Evolutionary conservation across 768 basidiomycete species (phyloP).

Genomic region (Albatrellus ellisii): DNA sequence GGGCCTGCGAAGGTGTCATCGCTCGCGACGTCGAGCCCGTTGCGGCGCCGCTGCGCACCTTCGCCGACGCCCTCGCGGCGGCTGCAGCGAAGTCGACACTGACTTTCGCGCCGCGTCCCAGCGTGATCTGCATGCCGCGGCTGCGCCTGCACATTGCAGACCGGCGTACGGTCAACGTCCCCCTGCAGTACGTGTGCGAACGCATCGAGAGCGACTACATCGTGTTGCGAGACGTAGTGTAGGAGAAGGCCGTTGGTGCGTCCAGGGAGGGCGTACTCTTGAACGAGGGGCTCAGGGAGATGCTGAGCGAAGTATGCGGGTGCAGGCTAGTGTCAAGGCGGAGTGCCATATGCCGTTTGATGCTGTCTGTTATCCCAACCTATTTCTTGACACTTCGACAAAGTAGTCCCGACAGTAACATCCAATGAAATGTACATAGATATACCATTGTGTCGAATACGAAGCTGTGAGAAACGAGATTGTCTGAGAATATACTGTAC

Average conservation of each 20-base stretch:
- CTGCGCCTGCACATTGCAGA: slow-evolving; percentile 74
- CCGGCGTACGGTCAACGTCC: slow-evolving; percentile 59
- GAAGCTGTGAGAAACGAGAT: no score
- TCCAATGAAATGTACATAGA: no score
- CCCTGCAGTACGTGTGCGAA: slow-evolving; percentile 66
- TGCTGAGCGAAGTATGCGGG: slow-evolving; percentile 11
- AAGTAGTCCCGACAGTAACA: no score
- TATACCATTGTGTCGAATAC: no score
- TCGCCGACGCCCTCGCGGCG: no score
- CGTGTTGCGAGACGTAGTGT: slow-evolving; percentile 51
- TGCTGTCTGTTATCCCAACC: no score
- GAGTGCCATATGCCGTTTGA: no score
- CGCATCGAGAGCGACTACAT: slow-evolving; percentile 64
- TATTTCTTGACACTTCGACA: no score
- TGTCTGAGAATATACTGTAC: no score
- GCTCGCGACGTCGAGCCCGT: slow-evolving; percentile 41
- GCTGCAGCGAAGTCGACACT: slow-evolving; percentile 33
- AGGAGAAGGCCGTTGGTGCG: slow-evolving; percentile 31
- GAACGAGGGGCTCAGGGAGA: slow-evolving; percentile 20
- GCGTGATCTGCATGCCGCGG: slow-evolving; percentile 37
- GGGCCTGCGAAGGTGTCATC: slow-evolving; percentile 79
- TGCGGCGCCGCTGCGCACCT: slow-evolving; percentile 45
- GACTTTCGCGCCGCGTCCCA: slow-evolving; percentile 43
- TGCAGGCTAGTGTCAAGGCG: no score
- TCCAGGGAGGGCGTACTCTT: slow-evolving; percentile 23